Percentiles rank a stretch among this genome's conserved stretches.
phyloP scores from a whole-genome alignment of 768 basidiomycete species.

The Termitomyces sp. region DNA sequence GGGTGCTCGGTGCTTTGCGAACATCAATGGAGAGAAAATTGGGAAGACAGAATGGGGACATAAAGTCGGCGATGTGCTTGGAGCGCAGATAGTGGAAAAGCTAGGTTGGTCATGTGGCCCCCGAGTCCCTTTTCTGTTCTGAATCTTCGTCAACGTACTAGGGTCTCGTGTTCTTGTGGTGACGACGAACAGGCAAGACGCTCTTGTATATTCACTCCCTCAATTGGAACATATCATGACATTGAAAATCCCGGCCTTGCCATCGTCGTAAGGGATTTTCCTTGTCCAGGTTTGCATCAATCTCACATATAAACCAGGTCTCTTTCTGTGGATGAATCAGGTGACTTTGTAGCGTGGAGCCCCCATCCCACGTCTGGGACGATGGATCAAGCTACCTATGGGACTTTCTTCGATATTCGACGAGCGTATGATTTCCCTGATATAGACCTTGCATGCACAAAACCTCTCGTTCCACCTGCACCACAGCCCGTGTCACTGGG shows the following conservation, averaged over 20 bases:
- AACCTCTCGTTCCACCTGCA: slow-evolving; percentile 44
- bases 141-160: slow-evolving; percentile 15
- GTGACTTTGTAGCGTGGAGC: slow-evolving; percentile 52
- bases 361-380: slow-evolving; percentile 28
- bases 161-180: slow-evolving; percentile 54
- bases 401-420: slow-evolving; percentile 57
- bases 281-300: neutral
- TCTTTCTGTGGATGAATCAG: slow-evolving; percentile 25
- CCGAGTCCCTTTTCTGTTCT: neutral
- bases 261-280: slow-evolving; percentile 27
- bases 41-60: slow-evolving; percentile 63
- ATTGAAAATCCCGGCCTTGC: slow-evolving; percentile 29
- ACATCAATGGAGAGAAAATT: slow-evolving; percentile 64
- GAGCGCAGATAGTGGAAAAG: slow-evolving; percentile 55
- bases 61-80: slow-evolving; percentile 47
- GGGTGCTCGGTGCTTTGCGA: slow-evolving; percentile 51
- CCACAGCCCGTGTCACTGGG: slow-evolving; percentile 62
- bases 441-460: slow-evolving; percentile 44
- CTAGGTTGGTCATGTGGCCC: slow-evolving; percentile 44
- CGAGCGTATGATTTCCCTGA: slow-evolving; percentile 48
- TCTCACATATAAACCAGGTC: slow-evolving; percentile 5
- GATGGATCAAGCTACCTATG: slow-evolving; percentile 40
- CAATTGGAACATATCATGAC: slow-evolving; percentile 55
- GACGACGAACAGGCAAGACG: slow-evolving; percentile 47
- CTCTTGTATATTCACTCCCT: slow-evolving; percentile 60